Base-by-base conservation (phyloP, 2,329 filamentous ascomycete species). In the Aspergillus glaucus region DNA sequence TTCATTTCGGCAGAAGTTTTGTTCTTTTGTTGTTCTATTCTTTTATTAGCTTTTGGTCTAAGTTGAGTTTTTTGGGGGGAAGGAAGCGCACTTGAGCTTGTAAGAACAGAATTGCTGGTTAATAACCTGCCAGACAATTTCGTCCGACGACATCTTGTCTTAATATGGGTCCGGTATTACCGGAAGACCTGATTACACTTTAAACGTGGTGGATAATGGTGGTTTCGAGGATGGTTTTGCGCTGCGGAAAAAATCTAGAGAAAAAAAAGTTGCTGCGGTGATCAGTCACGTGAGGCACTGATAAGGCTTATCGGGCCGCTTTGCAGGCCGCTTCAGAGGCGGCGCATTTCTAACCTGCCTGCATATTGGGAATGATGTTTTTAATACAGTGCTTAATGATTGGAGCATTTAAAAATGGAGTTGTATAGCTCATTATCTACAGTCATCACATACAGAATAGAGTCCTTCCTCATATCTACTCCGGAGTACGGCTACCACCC, bases 101-200 rank as follows among this genome's bases (percentile, higher is more conserved):
- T 91, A 97, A 45, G 87, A 85, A 76, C 93, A 97, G 69, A 93
- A 94, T 66, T 92, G 87, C 72, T 93, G 88, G 72, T 95, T 94
- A 59, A 96, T 95, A 50, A 96, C 88, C 69, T 91, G 85, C 93
- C 93, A 98, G 55, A 97, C 86, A 57, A 97, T 94, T 73, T 97
- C 92, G 77, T 97, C 92, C 55, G 89, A 94, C 50, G 88, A 83
- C 87, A 93, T 94, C 49, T 55, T 58, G 47, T 45, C 22, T 19
- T 30, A 36, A 15, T 21, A 10, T 15, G 17, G 22, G 34, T 44
- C 48, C 47, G 50, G 50, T 22, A 53, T 39, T 44, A 54, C 51
- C 45, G 44, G 52, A 53, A 36, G 48, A 46, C 19, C 50, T 47
- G 34, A 49, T 30, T 51, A 30, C n/a, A 21, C 21, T 12, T 14